phyloP scores from a whole-genome alignment of 1,139 yeast genomes.

The Magnusiomyces paraingens region DNA sequence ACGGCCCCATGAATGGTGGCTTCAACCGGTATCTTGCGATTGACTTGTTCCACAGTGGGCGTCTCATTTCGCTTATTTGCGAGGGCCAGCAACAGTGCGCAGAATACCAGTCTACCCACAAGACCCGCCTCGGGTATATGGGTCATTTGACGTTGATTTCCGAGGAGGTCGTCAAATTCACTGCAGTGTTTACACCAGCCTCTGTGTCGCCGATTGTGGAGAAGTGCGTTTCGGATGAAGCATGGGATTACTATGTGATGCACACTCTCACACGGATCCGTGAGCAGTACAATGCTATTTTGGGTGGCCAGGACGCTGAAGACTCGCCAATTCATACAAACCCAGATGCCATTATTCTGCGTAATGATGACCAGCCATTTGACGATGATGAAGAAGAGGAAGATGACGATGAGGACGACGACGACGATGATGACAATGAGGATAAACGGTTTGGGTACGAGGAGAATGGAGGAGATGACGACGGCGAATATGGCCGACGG shows the following conservation, averaged over 20 bases:
- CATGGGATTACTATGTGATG: constrained; percentile 82
- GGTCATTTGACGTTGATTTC: constrained; percentile 94
- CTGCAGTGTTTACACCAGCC: constrained; percentile 62
- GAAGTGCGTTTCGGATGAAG: constrained; percentile 46
- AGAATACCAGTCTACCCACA: constrained; percentile 52
- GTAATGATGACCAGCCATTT: constrained; percentile 25
- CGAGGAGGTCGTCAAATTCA: constrained; percentile 94
- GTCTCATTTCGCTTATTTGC: constrained; percentile 70
- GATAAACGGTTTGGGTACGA: constrained; percentile 40
- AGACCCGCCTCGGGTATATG: constrained; percentile 86
- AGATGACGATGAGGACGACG: constrained; percentile 36
- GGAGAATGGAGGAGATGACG: constrained; percentile 39
- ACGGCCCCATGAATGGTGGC: constrained; percentile 91
- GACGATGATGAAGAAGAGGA: constrained; percentile 36
- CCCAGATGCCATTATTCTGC: constrained; percentile 32
- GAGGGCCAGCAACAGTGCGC: constrained; percentile 76
- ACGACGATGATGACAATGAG: constrained; percentile 49
- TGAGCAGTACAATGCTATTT: constrained; percentile 89
- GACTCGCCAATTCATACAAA: constrained; percentile 40
- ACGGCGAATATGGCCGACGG: constrained; percentile 29
- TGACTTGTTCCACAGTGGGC: constrained; percentile 74
- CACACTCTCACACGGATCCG: constrained; percentile 81
- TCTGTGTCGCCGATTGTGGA: constrained; percentile 55
- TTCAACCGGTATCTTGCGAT: constrained; percentile 85
- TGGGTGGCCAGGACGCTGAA: constrained; percentile 70